Percentiles rank a stretch among this genome's conserved stretches.
These are phyloP conservation scores for Cytospora piceae DNA, from an alignment of 2,329 filamentous ascomycete species.

Conservation along the genomic window DNA sequence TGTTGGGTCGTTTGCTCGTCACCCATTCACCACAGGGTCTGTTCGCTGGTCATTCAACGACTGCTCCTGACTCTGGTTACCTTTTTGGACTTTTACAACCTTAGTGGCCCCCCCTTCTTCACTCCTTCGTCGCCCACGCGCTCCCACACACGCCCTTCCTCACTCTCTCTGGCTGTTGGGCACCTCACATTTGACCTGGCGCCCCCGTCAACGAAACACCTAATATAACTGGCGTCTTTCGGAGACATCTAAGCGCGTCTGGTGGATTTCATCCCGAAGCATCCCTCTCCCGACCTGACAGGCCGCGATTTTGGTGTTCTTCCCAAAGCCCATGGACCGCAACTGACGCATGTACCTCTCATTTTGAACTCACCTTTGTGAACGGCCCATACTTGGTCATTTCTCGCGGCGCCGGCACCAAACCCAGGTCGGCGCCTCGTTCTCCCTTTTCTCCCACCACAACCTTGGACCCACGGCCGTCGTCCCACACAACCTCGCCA, in stretches of 20 bases:
- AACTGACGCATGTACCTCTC: slow-evolving; percentile 22
- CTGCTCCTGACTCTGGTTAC: slow-evolving; percentile 2
- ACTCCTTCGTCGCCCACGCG: slow-evolving; percentile 3
- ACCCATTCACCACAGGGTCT: slow-evolving; percentile 9
- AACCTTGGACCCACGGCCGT: slow-evolving; percentile 17
- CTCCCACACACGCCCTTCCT: neutral
- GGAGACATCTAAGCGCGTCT: neutral
- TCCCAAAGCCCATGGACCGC: slow-evolving; percentile 17
- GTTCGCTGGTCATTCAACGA: slow-evolving; percentile 5
- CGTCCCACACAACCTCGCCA: slow-evolving; percentile 31
- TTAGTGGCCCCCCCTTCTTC: slow-evolving; percentile 13
- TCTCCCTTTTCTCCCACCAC: slow-evolving; percentile 5
- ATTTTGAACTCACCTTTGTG: slow-evolving; percentile 17
- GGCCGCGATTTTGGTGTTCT: slow-evolving; percentile 21
- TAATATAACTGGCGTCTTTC: slow-evolving; percentile 1
- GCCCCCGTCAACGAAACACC: neutral
- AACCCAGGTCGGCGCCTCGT: slow-evolving; percentile 30
- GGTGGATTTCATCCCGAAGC: neutral
- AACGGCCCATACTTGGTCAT: slow-evolving; percentile 11
- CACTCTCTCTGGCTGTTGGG: neutral
- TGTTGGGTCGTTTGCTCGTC: slow-evolving; percentile 25
- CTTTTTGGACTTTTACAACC: slow-evolving; percentile 10
- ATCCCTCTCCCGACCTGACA: neutral
- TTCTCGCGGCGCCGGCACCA: slow-evolving; percentile 29
- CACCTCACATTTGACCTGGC: slow-evolving; percentile 8